Evolutionary conservation across 352 stramenopile species (phyloP).

Genomic region (Globisporangium irregulare): DNA sequence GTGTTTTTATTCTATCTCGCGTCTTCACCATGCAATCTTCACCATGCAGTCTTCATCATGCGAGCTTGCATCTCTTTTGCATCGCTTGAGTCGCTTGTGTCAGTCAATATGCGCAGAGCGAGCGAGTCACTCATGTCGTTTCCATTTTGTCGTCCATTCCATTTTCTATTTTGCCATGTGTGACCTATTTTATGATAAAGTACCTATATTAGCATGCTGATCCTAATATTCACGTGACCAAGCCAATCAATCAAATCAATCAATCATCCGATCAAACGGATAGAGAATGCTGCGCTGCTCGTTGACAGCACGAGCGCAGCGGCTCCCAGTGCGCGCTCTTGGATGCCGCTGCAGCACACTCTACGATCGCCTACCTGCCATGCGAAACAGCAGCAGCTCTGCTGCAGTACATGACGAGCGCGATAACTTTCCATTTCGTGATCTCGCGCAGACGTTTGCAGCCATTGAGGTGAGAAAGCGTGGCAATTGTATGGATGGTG

Average conservation of each 20-base stretch:
- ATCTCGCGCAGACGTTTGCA: slow-evolving; percentile 46
- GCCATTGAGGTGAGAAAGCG: slow-evolving; percentile 40
- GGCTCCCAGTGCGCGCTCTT: background rate
- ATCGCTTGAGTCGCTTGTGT: too few relatives aligned
- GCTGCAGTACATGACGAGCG: background rate
- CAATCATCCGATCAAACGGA: background rate
- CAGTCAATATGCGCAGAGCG: too few relatives aligned
- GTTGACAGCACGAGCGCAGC: background rate
- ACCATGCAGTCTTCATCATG: background rate
- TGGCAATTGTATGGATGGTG: background rate
- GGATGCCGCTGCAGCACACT: too few relatives aligned
- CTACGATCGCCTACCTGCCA: background rate
- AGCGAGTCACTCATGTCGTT: too few relatives aligned
- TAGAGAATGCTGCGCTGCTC: background rate
- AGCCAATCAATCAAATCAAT: background rate
- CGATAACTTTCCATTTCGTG: slow-evolving; percentile 24
- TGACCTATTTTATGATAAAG: background rate
- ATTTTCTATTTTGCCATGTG: too few relatives aligned
- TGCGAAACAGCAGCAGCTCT: background rate
- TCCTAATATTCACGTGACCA: background rate
- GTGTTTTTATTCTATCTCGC: slow-evolving; percentile 1
- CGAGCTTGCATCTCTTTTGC: background rate
- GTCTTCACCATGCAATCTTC: background rate
- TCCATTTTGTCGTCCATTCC: too few relatives aligned
- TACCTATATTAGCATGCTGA: background rate